A percentile compares a stretch with the other conserved stretches of the same genome.
Conservation (phyloP, 129 eudicot species). For the Escallonia herrerae region DNA sequence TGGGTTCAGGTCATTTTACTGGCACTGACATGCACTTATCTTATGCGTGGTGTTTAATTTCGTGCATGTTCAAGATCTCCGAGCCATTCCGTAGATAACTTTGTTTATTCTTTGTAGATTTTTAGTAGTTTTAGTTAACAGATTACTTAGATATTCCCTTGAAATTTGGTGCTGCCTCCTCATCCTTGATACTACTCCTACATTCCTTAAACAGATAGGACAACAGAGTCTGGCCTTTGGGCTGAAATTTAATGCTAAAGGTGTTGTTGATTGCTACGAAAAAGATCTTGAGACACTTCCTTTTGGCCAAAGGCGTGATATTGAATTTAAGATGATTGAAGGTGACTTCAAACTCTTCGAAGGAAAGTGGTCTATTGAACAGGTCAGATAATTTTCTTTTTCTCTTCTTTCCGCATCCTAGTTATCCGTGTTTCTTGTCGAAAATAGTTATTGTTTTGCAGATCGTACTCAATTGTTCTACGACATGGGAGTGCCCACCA, state of each 20-base stretch:
- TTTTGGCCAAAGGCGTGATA: conserved; percentile 53
- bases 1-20: too few species aligned
- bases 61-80: too few species aligned
- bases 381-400: conserved; percentile 31
- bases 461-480: too few species aligned
- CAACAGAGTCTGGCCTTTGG: conserved; percentile 78
- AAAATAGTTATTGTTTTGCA: too few species aligned
- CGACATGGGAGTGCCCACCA: too few species aligned
- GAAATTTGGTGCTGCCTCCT: neutral
- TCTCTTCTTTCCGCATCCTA: neutral
- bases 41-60: too few species aligned
- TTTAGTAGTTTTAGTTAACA: neutral
- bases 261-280: conserved; percentile 72
- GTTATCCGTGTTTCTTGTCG: neutral
- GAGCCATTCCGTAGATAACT: too few species aligned
- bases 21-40: too few species aligned
- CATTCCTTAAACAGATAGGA: conserved; percentile 56
- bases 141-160: neutral
- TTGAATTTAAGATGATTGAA: conserved; percentile 84
- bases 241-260: conserved; percentile 74
- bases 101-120: neutral
- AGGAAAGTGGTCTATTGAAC: conserved; percentile 82
- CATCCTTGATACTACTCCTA: neutral
- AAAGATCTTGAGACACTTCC: conserved; percentile 49
- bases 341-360: conserved; percentile 76